phyloP scores from a whole-genome alignment of 306 rosid genomes.

The Cicer pinnatifidum region DNA sequence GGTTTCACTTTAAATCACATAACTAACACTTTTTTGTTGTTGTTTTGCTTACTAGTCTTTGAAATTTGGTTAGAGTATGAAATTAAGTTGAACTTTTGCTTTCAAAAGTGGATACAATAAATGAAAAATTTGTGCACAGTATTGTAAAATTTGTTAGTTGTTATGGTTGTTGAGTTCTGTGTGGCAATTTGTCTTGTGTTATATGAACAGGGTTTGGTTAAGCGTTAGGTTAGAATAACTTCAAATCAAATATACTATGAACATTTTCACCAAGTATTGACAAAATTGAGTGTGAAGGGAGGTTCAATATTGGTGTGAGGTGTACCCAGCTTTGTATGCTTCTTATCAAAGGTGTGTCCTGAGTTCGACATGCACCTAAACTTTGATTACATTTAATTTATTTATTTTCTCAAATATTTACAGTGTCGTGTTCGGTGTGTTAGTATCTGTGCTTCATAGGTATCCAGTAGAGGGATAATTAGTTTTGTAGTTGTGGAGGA shows the following conservation, averaged over 20 bases:
- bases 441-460: no score
- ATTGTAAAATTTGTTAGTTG: not conserved
- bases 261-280: slow-evolving; percentile 23
- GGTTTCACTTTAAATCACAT: no score
- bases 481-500: not conserved
- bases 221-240: not conserved
- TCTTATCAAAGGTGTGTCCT: no score
- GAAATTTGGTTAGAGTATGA: not conserved
- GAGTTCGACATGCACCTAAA: no score
- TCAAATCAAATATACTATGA: not conserved
- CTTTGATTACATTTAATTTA: no score
- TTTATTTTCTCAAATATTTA: no score
- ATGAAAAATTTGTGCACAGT: not conserved
- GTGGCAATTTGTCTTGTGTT: not conserved
- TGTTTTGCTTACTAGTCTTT: not conserved
- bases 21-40: not conserved
- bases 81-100: not conserved
- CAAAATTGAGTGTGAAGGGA: not conserved
- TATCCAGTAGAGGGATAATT: not conserved
- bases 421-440: no score
- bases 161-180: not conserved
- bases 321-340: no score
- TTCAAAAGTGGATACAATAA: not conserved
- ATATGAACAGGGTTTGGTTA: not conserved
- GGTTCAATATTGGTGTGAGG: not conserved